Conservation (phyloP, 495 filamentous ascomycete genomes). For the Neurospora sp. region DNA sequence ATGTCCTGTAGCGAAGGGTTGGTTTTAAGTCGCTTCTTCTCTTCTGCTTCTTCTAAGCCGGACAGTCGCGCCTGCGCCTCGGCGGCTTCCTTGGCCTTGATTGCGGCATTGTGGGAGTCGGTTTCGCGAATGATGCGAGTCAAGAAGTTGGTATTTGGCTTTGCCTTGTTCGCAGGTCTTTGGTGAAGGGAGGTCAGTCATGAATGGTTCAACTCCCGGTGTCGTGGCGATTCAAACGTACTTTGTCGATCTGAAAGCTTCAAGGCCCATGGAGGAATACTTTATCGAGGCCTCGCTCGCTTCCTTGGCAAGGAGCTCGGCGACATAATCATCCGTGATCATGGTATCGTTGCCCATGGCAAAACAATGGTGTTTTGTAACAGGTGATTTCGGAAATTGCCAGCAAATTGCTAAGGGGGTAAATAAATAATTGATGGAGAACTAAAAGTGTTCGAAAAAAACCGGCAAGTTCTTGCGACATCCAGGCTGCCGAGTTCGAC, state of each 20-base stretch:
- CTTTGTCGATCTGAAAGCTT: constrained; percentile 57
- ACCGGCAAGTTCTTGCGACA: not conserved
- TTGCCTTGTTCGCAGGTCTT: constrained; percentile 58
- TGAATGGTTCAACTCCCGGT: not conserved
- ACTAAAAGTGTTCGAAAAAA: not conserved
- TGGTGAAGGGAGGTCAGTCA: not conserved
- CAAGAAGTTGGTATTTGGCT: constrained; percentile 85
- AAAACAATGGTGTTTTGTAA: not conserved
- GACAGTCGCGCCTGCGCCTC: constrained; percentile 41
- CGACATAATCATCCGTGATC: constrained; percentile 67
- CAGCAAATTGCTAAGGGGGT: too few relatives aligned
- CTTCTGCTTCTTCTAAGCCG: constrained; percentile 31
- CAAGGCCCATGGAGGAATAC: constrained; percentile 63
- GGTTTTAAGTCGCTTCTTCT: constrained; percentile 27
- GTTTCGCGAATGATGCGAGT: constrained; percentile 82
- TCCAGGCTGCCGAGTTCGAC: not conserved
- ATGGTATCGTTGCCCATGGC: constrained; percentile 29
- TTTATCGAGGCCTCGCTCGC: constrained; percentile 56
- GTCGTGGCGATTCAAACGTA: constrained; percentile 26
- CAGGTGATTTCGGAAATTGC: not conserved
- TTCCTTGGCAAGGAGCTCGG: constrained; percentile 61
- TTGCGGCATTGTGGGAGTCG: constrained; percentile 78
- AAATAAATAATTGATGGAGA: not conserved
- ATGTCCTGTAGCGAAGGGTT: constrained; percentile 33
- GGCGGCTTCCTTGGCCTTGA: constrained; percentile 69